Base-by-base conservation (phyloP, 2,329 filamentous ascomycete genomes). In the Corniculantispora saksenae region DNA sequence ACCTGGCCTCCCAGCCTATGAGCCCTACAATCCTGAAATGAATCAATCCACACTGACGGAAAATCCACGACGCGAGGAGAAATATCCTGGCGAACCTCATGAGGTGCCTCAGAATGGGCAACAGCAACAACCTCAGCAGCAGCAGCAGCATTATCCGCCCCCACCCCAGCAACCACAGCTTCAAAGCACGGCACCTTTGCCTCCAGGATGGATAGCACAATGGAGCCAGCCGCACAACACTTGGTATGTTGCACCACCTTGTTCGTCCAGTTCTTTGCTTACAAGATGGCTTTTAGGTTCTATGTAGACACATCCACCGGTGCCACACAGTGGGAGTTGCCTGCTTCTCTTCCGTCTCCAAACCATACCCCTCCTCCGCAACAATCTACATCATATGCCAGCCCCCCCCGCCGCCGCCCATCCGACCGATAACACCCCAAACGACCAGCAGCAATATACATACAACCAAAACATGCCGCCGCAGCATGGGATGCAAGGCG, bases 221-320 rank as follows among this genome's bases (percentile, higher is more conserved):
- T 61, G 59, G 59, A 61, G 59, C 25, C 47, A 43, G 12, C 38
- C 47, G 40, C 59, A 61, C 45, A 50, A 61, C 35, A 29, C 59
- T 32, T 61, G 59, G 59, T 47, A 61, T 48, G 59, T 61, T 6
- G 6, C 17, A 10, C 17, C 4, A 25, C n/a, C 47, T 21, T n/a
- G 32, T 51, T 21, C 21, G 21, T 8, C 35, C 35, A 38, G 7
- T 13, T 8, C 7, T 38, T 8, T 38, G 35, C 35, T 38, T 38
- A 38, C 13, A 38, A 17, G 50, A 19, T 23, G 51, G 23, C 27
- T 45, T 15, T 21, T 45, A 61, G 59, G 59, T 61, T 32, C 43
- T 61, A 51, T n/a, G 45, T 61, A 7, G 47, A 45, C 35, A 50
- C 43, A 10, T 19, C 40, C 23, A 51, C 43, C 45, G 59, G 59